phyloP scores from a whole-genome alignment of 768 basidiomycete species.

The Panaeolus cyanescens region DNA sequence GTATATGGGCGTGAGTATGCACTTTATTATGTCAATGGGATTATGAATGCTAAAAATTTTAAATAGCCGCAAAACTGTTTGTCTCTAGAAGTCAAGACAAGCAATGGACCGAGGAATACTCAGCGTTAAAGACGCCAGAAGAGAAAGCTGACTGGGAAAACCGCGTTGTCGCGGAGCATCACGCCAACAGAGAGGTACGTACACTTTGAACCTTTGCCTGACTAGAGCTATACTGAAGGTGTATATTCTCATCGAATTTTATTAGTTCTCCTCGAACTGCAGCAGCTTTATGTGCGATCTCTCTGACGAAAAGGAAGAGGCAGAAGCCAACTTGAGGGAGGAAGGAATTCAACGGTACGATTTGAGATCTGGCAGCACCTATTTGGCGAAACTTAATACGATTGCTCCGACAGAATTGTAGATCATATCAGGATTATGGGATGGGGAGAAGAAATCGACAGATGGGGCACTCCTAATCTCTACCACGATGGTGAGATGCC shows the following conservation, averaged over 20 bases:
- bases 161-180: not conserved
- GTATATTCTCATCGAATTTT: not conserved
- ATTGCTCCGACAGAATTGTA: constrained; percentile 1
- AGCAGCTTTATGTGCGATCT: too few relatives aligned
- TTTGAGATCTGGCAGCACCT: not conserved
- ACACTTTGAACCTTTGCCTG: not conserved
- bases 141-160: not conserved
- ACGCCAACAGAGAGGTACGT: not conserved
- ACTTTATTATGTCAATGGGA: not conserved
- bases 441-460: constrained; percentile 8
- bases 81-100: not conserved
- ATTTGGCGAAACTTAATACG: not conserved
- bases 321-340: not conserved
- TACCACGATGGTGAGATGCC: not conserved
- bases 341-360: not conserved
- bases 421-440: constrained; percentile 7
- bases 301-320: not conserved
- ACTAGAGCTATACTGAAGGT: not conserved
- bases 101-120: not conserved
- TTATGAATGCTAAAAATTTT: not conserved
- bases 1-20: not conserved
- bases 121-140: not conserved
- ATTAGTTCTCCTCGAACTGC: too few relatives aligned
- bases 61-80: not conserved
- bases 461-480: not conserved